phyloP scores from a whole-genome alignment of 176 grass and related monocot genomes.

The Oryza glaberrima region DNA sequence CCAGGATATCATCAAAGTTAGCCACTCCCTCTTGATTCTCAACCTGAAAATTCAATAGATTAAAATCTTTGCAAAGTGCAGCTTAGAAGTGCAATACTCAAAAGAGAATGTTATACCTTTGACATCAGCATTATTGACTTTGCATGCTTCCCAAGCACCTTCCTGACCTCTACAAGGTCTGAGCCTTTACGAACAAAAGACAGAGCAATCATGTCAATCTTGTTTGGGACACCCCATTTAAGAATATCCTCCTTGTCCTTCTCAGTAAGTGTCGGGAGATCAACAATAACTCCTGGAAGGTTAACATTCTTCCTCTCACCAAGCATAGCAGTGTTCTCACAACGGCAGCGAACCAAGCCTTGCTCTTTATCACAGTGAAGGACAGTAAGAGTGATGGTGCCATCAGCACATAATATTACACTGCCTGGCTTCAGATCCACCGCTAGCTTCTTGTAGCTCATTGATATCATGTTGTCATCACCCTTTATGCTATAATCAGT shows the following conservation, averaged over 20 bases:
- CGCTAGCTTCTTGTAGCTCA: conserved; percentile 86
- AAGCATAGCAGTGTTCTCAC: conserved; percentile 74
- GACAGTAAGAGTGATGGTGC: conserved; percentile 71
- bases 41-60: conserved; percentile 51
- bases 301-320: conserved; percentile 94
- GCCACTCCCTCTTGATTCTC: conserved; percentile 90
- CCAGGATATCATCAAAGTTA: conserved; percentile 86
- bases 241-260: conserved; percentile 90
- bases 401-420: conserved; percentile 76
- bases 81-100: not conserved
- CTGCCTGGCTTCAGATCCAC: conserved; percentile 73
- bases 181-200: conserved; percentile 87
- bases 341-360: conserved; percentile 66
- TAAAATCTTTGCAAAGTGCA: conserved; percentile 11
- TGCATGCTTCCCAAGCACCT: conserved; percentile 71
- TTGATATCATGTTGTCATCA: conserved; percentile 68
- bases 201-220: conserved; percentile 89
- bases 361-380: conserved; percentile 59
- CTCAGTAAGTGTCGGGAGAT: conserved; percentile 81
- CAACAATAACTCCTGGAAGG: conserved; percentile 82
- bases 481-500: conserved; percentile 81
- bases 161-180: conserved; percentile 69
- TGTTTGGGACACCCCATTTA: conserved; percentile 80
- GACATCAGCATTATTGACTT: conserved; percentile 89
- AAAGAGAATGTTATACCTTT: conserved; percentile 43